Evolutionary conservation across 108 stramenopile species (phyloP).

Genomic region (Cyclotella baltica): DNA sequence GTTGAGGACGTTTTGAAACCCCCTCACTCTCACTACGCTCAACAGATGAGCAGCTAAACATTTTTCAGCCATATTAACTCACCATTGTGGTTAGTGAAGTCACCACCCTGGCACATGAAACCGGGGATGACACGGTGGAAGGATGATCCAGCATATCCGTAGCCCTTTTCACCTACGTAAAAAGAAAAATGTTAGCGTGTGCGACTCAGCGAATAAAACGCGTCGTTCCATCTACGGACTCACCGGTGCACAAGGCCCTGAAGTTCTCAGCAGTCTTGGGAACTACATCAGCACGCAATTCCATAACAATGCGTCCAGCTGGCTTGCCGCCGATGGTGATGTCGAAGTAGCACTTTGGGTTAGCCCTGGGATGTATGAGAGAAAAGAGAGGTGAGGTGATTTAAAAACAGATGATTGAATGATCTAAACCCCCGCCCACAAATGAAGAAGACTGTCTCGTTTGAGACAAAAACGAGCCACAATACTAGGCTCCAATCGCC

Average conservation of each 20-base stretch:
- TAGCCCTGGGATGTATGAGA: constrained; percentile 26
- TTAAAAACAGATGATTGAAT: neutral
- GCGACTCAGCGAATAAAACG: neutral
- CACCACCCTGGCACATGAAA: constrained; percentile 81
- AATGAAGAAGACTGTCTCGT: too few species aligned
- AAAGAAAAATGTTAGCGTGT: neutral
- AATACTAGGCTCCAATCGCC: too few species aligned
- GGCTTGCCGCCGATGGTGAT: constrained; percentile 83
- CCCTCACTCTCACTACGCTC: neutral
- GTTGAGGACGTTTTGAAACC: too few species aligned
- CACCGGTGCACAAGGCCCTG: constrained; percentile 65
- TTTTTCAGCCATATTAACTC: neutral
- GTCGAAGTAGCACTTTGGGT: constrained; percentile 78
- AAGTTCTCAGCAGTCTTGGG: constrained; percentile 96
- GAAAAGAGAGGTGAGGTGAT: neutral
- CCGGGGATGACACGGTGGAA: constrained; percentile 98
- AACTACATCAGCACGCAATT: constrained; percentile 86
- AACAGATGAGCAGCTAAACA: neutral
- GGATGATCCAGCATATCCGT: constrained; percentile 84
- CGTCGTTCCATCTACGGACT: neutral
- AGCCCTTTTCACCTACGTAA: constrained; percentile 86
- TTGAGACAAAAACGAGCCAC: too few species aligned
- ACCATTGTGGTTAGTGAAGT: constrained; percentile 59
- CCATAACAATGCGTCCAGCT: constrained; percentile 91
- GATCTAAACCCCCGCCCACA: too few species aligned